phyloP scores from a whole-genome alignment of 495 filamentous ascomycete genomes.

The Endocarpon pusillum region DNA sequence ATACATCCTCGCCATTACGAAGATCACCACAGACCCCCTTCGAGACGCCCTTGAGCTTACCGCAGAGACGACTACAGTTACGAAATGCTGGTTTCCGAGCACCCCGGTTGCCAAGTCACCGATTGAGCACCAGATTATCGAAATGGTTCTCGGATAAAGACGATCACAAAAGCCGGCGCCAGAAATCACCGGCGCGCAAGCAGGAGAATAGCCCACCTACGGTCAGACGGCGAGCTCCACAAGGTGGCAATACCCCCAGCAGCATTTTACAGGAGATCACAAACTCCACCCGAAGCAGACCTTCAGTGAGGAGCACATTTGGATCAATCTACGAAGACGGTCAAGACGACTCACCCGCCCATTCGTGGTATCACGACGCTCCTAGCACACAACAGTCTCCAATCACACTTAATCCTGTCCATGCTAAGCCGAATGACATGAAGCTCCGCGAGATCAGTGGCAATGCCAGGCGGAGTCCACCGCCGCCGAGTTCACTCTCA shows the following conservation, averaged over 20 bases:
- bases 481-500: constrained; percentile 10
- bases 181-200: neutral
- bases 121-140: neutral
- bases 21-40: constrained; percentile 2
- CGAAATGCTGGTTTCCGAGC: constrained; percentile 20
- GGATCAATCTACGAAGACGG: neutral
- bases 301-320: neutral
- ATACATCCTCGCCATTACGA: constrained; percentile 5
- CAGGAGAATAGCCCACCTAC: neutral
- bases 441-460: constrained; percentile 9
- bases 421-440: neutral
- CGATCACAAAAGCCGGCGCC: no score
- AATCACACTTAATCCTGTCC: neutral
- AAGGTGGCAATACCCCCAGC: constrained; percentile 1
- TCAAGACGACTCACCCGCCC: neutral
- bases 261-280: constrained; percentile 18
- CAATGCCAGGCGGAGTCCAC: constrained; percentile 9
- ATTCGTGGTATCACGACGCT: no score
- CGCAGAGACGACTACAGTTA: constrained; percentile 15
- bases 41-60: constrained; percentile 10
- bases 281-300: constrained; percentile 9
- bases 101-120: constrained; percentile 8
- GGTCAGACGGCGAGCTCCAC: neutral
- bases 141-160: neutral
- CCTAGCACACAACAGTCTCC: neutral